These are phyloP conservation scores for Suillus luteus DNA, from an alignment of 768 basidiomycete genomes.

Conservation along the genomic window DNA sequence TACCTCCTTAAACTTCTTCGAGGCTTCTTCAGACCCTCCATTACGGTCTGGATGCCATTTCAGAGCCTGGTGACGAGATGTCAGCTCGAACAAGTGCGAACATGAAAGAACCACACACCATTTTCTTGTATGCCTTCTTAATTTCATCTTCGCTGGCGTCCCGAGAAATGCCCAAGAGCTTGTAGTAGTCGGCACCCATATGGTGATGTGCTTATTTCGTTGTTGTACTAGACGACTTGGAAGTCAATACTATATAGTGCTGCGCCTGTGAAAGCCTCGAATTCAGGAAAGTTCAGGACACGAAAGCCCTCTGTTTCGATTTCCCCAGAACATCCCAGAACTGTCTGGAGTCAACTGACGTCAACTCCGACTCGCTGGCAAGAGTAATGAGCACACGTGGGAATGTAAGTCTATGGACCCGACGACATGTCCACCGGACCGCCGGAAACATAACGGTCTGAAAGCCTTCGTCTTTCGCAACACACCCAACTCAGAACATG, in stretches of 20 bases:
- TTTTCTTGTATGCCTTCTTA: constrained; percentile 95
- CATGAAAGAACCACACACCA: constrained; percentile 47
- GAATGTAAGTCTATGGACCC: constrained; percentile 12
- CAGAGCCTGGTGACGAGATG: constrained; percentile 56
- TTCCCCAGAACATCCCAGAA: constrained; percentile 41
- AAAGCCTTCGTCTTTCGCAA: neutral
- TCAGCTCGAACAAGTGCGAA: constrained; percentile 12
- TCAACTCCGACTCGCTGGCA: constrained; percentile 18
- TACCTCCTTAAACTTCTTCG: constrained; percentile 91
- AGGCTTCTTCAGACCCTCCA: constrained; percentile 80
- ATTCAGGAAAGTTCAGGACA: constrained; percentile 5
- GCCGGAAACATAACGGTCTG: neutral
- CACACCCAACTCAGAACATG: neutral
- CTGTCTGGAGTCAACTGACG: constrained; percentile 26
- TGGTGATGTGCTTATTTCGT: constrained; percentile 13
- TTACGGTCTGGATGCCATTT: constrained; percentile 98
- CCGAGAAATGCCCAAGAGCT: constrained; percentile 71
- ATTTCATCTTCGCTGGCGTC: constrained; percentile 82
- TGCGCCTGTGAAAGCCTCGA: neutral
- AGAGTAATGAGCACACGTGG: constrained; percentile 3
- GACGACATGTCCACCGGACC: neutral
- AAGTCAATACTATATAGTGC: constrained; percentile 9
- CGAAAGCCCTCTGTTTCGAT: neutral
- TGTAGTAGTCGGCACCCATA: constrained; percentile 92
- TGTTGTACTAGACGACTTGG: neutral